Conservation (phyloP, 2,329 filamentous ascomycete genomes). For the Didymellaceae sp. region DNA sequence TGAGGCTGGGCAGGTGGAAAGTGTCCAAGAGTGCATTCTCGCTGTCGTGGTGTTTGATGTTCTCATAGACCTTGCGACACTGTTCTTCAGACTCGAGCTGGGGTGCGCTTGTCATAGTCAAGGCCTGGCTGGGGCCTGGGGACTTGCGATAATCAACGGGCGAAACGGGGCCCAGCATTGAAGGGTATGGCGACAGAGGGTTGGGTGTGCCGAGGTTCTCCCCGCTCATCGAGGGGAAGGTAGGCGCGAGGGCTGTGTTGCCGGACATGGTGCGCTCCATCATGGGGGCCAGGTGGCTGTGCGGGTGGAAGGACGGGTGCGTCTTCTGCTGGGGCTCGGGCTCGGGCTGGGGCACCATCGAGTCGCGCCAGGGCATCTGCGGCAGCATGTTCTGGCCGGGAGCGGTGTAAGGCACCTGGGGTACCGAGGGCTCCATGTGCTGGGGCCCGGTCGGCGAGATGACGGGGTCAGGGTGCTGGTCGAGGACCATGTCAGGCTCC, state of each 20-base stretch:
- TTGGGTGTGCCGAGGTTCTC: constrained; percentile 74
- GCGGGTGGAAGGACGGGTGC: constrained; percentile 64
- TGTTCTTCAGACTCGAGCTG: constrained; percentile 86
- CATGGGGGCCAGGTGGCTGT: constrained; percentile 69
- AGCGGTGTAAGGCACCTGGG: constrained; percentile 71
- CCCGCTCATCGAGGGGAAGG: constrained; percentile 73
- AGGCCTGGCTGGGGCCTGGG: constrained; percentile 69
- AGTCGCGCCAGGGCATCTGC: constrained; percentile 92
- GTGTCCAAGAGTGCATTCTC: constrained; percentile 85
- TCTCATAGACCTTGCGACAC: constrained; percentile 82
- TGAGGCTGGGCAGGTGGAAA: constrained; percentile 83
- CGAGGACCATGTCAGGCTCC: constrained; percentile 61
- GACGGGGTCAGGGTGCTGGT: constrained; percentile 65
- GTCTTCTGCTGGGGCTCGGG: constrained; percentile 76
- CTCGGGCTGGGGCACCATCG: constrained; percentile 78
- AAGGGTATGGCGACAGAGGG: constrained; percentile 74
- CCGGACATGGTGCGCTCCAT: constrained; percentile 68
- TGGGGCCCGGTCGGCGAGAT: constrained; percentile 75
- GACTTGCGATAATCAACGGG: constrained; percentile 74
- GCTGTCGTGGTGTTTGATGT: constrained; percentile 79
- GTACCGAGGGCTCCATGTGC: constrained; percentile 73
- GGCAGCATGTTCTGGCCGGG: constrained; percentile 80
- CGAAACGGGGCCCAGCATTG: constrained; percentile 71
- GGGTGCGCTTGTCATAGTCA: constrained; percentile 73
- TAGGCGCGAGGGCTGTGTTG: constrained; percentile 67